A percentile compares a stretch with the other conserved stretches of the same genome.
Evolutionary conservation across 805 yeast genomes (phyloP).

Genomic region (Sugiyamaella smithiae): DNA sequence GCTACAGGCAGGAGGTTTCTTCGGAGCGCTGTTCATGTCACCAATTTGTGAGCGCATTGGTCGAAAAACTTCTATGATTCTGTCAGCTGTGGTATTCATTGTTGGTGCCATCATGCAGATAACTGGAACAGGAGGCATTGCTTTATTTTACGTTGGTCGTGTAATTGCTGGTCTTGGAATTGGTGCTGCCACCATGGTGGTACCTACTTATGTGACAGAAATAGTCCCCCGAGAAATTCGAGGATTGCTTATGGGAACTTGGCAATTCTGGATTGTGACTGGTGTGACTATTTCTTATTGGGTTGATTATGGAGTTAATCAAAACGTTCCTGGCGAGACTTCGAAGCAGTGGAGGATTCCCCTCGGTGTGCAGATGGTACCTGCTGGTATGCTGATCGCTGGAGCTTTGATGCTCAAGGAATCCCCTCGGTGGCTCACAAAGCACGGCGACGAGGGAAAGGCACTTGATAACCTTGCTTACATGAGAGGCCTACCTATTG

Average conservation of each 20-base stretch:
- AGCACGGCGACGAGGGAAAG: slow-evolving; percentile 49
- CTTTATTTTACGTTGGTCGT: slow-evolving; percentile 51
- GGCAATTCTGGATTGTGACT: slow-evolving; percentile 27
- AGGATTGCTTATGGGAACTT: slow-evolving; percentile 36
- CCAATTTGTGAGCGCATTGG: slow-evolving; percentile 17
- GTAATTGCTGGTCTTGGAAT: slow-evolving; percentile 52
- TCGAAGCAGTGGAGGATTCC: slow-evolving; percentile 51
- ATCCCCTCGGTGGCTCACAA: slow-evolving; percentile 46
- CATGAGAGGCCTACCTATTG: slow-evolving; percentile 45
- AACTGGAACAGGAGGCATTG: slow-evolving; percentile 40
- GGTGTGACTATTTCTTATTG: slow-evolving; percentile 38
- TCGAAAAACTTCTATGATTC: slow-evolving; percentile 38
- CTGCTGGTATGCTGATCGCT: slow-evolving; percentile 47
- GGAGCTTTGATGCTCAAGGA: slow-evolving; percentile 40
- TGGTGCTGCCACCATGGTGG: slow-evolving; percentile 50
- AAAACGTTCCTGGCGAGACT: slow-evolving; percentile 38
- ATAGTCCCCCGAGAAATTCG: slow-evolving; percentile 35
- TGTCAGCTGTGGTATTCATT: slow-evolving; percentile 43
- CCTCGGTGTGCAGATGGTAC: slow-evolving; percentile 64
- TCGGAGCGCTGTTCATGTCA: slow-evolving; percentile 19
- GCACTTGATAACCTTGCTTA: slow-evolving; percentile 40
- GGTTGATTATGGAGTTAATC: slow-evolving; percentile 50
- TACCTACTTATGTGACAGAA: slow-evolving; percentile 53
- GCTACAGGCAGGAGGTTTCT: slow-evolving; percentile 22
- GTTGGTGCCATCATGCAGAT: slow-evolving; percentile 35